Evolutionary conservation across 495 filamentous ascomycete genomes (phyloP).

Genomic region (Cercophora scortea): DNA sequence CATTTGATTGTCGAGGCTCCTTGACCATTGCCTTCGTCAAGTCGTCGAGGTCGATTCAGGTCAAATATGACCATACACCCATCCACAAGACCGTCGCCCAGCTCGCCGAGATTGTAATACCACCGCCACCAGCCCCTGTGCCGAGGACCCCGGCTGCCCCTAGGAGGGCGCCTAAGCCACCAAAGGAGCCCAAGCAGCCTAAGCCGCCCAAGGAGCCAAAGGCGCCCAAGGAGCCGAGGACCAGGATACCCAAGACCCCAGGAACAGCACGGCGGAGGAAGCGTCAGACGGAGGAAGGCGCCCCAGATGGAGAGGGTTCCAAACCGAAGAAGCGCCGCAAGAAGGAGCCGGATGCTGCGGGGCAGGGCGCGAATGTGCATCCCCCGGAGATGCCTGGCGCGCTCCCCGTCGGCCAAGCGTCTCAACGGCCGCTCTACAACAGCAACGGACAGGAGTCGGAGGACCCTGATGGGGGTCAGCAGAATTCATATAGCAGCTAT

Average conservation of each 20-base stretch:
- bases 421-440: conserved; percentile 10
- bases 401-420: conserved; percentile 12
- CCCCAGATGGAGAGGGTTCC: conserved; percentile 5
- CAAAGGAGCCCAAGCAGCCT: conserved; percentile 32
- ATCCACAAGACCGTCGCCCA: conserved; percentile 39
- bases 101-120: conserved; percentile 30
- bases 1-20: conserved; percentile 42
- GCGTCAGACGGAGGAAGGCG: conserved; percentile 46
- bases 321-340: conserved; percentile 21
- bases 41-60: conserved; percentile 26
- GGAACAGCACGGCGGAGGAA: conserved; percentile 58
- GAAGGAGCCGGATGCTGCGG: conserved; percentile 11
- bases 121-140: conserved; percentile 14
- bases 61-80: conserved; percentile 41
- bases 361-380: conserved; percentile 1
- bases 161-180: conserved; percentile 47
- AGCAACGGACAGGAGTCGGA: neutral
- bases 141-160: conserved; percentile 21
- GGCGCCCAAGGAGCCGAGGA: conserved; percentile 35
- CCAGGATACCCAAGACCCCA: conserved; percentile 40
- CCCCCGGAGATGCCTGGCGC: conserved; percentile 22
- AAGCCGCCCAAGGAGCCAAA: conserved; percentile 47
- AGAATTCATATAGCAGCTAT: conserved; percentile 6
- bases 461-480: neutral
- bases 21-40: conserved; percentile 36